Evolutionary conservation across 139 green algal genomes (phyloP), one percentile per base, ranked within the genome.

Genomic region (Picochlorum sp.): DNA sequence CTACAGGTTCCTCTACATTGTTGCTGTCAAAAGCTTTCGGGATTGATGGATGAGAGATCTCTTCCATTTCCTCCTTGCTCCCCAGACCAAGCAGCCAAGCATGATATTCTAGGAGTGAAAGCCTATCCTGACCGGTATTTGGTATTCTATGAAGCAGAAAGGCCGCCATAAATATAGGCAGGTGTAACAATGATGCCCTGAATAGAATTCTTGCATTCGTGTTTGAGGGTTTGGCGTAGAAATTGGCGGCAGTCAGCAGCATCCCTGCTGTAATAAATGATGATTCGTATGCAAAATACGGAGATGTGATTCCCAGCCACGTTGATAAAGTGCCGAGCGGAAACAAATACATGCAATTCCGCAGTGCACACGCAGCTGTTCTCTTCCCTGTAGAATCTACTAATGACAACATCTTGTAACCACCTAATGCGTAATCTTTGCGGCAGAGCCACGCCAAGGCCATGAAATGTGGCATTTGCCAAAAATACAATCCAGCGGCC

Each of bases 381-480:
- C 91, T 77, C 24, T 78, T 65, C 18, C 93, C 93, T 2, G 72
- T 89, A 2, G 77, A 35, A 64, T 98, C 93, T 2, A 85, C 26
- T 37, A 83, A 62, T 3, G 84, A 90, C 37, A 99, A 66, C 93
- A 99, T 99, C 39, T 65, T 64, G 51, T 83, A 88, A 18, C 90
- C 87, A 16, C 89, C 90, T 1, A 61, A 54, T 10, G 72, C 66
- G 57, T 97, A 96, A 76, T 97, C 91, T 3, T 78, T 82, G 45
- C 85, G 78, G 73, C 81, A 96, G 63, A 98, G 68, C 86, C 88
- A 97, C 14, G 93, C 88, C 7, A 99, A 78, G 2, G 93, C 78
- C 69, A 99, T 82, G 69, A 99, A 99, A 77, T 99, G 93, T 18
- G 93, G 92, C 73, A 98, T 83, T 65, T 90, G 82, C 93, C 93